phyloP scores from a whole-genome alignment of 1,139 yeast species.

The Saccharomyces pastorianus region DNA sequence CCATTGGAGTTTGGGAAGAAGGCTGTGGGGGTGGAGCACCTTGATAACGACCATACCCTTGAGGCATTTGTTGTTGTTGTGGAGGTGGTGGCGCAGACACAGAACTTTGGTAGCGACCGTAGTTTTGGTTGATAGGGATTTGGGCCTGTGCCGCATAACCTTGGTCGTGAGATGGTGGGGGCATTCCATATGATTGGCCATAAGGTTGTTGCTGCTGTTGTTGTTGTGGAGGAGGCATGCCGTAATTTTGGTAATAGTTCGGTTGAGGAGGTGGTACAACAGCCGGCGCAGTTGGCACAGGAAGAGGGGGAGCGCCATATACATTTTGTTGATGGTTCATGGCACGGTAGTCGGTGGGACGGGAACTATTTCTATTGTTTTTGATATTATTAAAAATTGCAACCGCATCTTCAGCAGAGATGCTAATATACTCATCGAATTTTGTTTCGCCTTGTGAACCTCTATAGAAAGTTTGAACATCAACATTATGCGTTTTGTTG shows the following conservation, averaged over 20 bases:
- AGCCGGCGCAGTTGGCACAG: constrained; percentile 1
- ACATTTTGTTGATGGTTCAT: constrained; percentile 8
- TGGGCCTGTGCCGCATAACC: constrained; percentile 6
- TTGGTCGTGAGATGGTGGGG: constrained; percentile 10
- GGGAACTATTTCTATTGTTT: constrained; percentile 29
- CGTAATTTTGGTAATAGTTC: constrained; percentile 4
- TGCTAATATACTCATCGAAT: constrained; percentile 72
- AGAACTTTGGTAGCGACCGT: constrained; percentile 26
- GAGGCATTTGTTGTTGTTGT: constrained; percentile 24
- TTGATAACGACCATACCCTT: constrained; percentile 22
- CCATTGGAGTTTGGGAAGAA: constrained; percentile 23
- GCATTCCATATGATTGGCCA: constrained; percentile 6
- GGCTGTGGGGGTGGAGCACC: constrained; percentile 24
- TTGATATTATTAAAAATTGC: constrained; percentile 36
- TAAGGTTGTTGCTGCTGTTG: neutral
- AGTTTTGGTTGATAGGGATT: constrained; percentile 14
- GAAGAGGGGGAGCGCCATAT: constrained; percentile 6
- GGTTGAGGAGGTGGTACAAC: constrained; percentile 16
- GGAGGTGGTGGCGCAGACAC: constrained; percentile 28
- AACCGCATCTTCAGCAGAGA: constrained; percentile 58
- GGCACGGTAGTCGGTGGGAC: constrained; percentile 11
- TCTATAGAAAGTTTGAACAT: constrained; percentile 65
- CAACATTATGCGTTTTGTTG: constrained; percentile 48
- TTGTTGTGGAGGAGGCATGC: constrained; percentile 17
- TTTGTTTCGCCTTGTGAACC: constrained; percentile 60